phyloP scores from a whole-genome alignment of 2,329 filamentous ascomycete genomes.

The Exophiala phaeomuriformis region DNA sequence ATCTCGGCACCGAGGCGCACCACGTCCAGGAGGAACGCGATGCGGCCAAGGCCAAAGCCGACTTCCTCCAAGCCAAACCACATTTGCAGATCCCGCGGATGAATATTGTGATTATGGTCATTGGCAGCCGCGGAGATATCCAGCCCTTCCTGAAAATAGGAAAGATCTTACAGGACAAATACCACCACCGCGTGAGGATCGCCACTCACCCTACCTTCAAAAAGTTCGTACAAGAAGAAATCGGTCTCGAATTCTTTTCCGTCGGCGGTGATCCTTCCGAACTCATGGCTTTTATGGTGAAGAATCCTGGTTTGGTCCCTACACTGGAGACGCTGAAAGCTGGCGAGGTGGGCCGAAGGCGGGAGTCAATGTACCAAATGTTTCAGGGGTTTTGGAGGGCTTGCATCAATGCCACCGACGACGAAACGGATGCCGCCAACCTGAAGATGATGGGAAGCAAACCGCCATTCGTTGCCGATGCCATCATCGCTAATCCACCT shows the following conservation, averaged over 20 bases:
- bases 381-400: constrained; percentile 76
- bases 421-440: constrained; percentile 55
- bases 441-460: constrained; percentile 58
- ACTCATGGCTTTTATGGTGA: constrained; percentile 84
- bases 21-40: constrained; percentile 29
- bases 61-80: constrained; percentile 26
- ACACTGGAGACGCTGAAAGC: constrained; percentile 63
- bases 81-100: constrained; percentile 44
- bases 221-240: constrained; percentile 66
- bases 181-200: constrained; percentile 68
- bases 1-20: constrained; percentile 34
- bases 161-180: constrained; percentile 61
- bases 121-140: constrained; percentile 70
- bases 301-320: constrained; percentile 68
- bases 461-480: constrained; percentile 33
- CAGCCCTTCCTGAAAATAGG: constrained; percentile 73
- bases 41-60: constrained; percentile 12
- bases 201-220: constrained; percentile 73
- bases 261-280: constrained; percentile 73
- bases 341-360: constrained; percentile 62
- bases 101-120: constrained; percentile 78
- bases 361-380: constrained; percentile 70
- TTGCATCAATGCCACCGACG: constrained; percentile 61
- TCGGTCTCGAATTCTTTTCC: constrained; percentile 69
- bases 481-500: constrained; percentile 36